phyloP scores from a whole-genome alignment of 352 stramenopile species.

The Globisporangium canariense region DNA sequence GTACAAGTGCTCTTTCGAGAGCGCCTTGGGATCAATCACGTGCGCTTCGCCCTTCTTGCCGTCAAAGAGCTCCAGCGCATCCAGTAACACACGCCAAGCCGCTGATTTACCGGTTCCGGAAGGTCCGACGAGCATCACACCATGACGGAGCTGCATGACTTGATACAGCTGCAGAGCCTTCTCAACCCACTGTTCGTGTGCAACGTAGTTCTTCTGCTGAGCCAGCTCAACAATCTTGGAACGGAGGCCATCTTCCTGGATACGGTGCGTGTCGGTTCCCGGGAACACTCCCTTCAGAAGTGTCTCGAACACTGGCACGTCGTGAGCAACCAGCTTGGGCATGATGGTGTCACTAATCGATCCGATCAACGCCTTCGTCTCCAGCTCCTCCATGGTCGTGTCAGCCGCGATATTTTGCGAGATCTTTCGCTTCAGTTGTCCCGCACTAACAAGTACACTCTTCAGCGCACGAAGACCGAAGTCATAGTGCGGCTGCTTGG shows the following conservation, averaged over 20 bases:
- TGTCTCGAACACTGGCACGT: conserved; percentile 96
- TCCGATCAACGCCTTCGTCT: conserved; percentile 94
- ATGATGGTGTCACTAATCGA: conserved; percentile 99
- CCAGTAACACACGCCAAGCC: conserved; percentile 92
- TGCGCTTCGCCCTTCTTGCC: conserved; percentile 96
- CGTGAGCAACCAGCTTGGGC: conserved; percentile 98
- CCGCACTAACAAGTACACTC: conserved; percentile 97
- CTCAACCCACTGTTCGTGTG: conserved; percentile 93
- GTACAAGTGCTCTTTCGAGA: conserved; percentile 98
- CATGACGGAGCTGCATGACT: conserved; percentile 96
- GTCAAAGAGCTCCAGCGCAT: conserved; percentile 93
- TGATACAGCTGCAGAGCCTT: conserved; percentile 99
- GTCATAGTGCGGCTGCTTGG: conserved; percentile 99
- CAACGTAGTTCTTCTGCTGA: conserved; percentile 82
- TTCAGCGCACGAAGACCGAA: conserved; percentile 99
- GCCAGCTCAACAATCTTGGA: conserved; percentile 92
- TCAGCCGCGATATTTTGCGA: conserved; percentile 32
- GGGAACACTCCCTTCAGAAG: conserved; percentile 98
- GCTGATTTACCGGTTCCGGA: conserved; percentile 96
- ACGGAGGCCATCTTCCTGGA: conserved; percentile 88
- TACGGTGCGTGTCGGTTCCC: conserved; percentile 76
- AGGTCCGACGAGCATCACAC: conserved; percentile 99
- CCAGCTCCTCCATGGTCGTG: conserved; percentile 66
- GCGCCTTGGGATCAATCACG: conserved; percentile 99
- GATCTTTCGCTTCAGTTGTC: conserved; percentile 96